Percentiles rank a stretch among this genome's conserved stretches.
phyloP scores from a whole-genome alignment of 1,139 yeast genomes.

The Taphrina flavorubra region DNA sequence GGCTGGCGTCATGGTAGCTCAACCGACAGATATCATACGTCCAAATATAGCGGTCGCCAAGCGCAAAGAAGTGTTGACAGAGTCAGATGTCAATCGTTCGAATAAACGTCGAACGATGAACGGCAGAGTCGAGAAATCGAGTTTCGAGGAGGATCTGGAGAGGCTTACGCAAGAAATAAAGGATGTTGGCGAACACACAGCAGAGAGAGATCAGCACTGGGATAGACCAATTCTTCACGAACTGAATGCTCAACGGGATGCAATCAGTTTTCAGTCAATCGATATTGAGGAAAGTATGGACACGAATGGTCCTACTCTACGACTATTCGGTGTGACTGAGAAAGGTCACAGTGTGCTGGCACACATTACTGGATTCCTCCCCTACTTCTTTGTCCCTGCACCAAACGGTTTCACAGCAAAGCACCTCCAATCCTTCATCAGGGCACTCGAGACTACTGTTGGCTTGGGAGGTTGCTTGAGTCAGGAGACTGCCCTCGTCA shows the following conservation, averaged over 20 bases:
- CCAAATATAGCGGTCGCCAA: constrained; percentile 2
- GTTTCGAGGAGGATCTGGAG: constrained; percentile 60
- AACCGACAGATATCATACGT: constrained; percentile 6
- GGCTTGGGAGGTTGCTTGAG: constrained; percentile 55
- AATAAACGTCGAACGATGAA: constrained; percentile 21
- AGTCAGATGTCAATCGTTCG: constrained; percentile 8
- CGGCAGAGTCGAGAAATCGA: constrained; percentile 14
- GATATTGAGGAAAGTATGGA: constrained; percentile 85
- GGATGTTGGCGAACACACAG: constrained; percentile 44
- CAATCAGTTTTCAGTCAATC: constrained; percentile 81
- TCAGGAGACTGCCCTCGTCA: constrained; percentile 59
- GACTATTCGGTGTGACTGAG: constrained; percentile 89
- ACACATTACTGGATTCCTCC: constrained; percentile 84
- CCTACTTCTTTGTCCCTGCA: constrained; percentile 90
- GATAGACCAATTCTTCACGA: constrained; percentile 62
- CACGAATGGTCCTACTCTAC: constrained; percentile 62
- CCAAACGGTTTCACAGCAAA: constrained; percentile 74
- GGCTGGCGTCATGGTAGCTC: constrained; percentile 20
- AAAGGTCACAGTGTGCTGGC: constrained; percentile 76
- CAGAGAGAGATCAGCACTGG: constrained; percentile 62
- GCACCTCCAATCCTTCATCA: constrained; percentile 37
- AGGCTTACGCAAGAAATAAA: constrained; percentile 54
- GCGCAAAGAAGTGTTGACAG: constrained; percentile 27
- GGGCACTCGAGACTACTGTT: constrained; percentile 58
- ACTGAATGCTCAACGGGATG: constrained; percentile 59